Base-by-base conservation (phyloP, 2,329 filamentous ascomycete species). In the Cordyceps fumosorosea region DNA sequence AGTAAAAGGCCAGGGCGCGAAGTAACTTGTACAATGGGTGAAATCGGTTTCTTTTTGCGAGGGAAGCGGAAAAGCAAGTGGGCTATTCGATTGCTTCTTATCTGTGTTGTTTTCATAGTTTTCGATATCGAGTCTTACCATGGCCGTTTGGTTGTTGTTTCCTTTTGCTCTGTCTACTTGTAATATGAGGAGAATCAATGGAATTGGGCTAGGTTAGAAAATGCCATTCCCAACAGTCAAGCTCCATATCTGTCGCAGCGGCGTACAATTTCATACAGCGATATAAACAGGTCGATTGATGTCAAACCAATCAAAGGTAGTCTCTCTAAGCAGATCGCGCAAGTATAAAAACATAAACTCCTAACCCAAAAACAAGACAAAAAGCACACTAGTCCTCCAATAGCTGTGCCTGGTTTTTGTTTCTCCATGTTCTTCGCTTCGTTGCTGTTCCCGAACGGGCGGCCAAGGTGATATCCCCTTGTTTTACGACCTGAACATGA, bases 1-100 rank as follows among this genome's bases (percentile, higher is more conserved):
- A 72, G 64, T 76, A 68, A 71, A 63, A 24, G 44, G n/a, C 16
- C 16, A 29, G 24, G 16, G 12, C 6, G 47, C 8, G 34, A 10
- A 42, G 20, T 10, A 24, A 12, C 44, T 37, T 60, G 57, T 53
- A 60, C 20, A 55, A 56, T 57, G 34, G 47, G 37, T 32, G 42
- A n/a, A 37, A 60, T 60, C 51, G 45, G 51, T 57, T 44, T 32
- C 20, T 26, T 26, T 48, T 48, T 48, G 10, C 10, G 6, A 34
- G 11, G n/a, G 44, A n/a, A 58, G 56, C 24, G 57, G 45, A 40
- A 52, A 53, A 60, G 48, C 47, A 60, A 53, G 47, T 26, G 37
- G 54, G 42, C 51, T 52, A 32, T 44, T 58, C 26, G 7, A 42
- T 45, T 53, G 22, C 52, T 62, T 58, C 12, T 56, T 26, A 53